A percentile compares a stretch with the other conserved stretches of the same genome.
Evolutionary conservation across 257 asterid species (phyloP).

Genomic region (Nicotiana knightiana): DNA sequence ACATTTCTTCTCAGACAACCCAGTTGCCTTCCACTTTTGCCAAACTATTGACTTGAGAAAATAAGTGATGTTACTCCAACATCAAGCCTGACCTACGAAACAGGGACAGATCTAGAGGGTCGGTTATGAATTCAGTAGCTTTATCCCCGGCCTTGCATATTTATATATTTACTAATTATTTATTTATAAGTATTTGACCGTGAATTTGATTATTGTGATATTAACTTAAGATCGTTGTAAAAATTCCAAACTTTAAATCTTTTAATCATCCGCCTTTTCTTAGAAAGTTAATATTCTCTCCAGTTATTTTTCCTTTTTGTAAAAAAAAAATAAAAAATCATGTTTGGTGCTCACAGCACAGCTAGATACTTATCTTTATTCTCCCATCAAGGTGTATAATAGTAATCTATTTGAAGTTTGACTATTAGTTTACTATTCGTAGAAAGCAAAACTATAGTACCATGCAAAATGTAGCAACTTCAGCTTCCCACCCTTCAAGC

Average conservation of each 20-base stretch:
- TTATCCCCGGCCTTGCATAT: too few species aligned
- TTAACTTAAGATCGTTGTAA: too few species aligned
- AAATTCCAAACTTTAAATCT: too few species aligned
- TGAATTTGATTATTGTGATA: too few species aligned
- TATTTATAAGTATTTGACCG: too few species aligned
- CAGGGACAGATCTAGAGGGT: too few species aligned
- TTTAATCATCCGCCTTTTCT: too few species aligned
- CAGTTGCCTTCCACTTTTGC: slow-evolving; percentile 11
- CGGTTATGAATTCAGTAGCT: too few species aligned
- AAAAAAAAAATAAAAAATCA: too few species aligned
- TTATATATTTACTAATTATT: too few species aligned
- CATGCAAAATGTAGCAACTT: slow-evolving; percentile 5
- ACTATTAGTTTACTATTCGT: background rate
- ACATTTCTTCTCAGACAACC: slow-evolving; percentile 7
- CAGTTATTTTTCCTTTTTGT: too few species aligned
- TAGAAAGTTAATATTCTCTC: too few species aligned
- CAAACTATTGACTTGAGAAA: slow-evolving; percentile 3
- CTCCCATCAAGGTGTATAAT: background rate
- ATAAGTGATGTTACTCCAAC: slow-evolving; percentile 12
- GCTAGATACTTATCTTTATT: slow-evolving; percentile 5
- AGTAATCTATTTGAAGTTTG: slow-evolving; percentile 1
- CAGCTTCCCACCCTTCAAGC: background rate
- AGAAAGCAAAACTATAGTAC: slow-evolving; percentile 14
- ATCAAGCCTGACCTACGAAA: slow-evolving; percentile 10
- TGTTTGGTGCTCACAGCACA: background rate